Base-by-base conservation (phyloP, 345 rosid genomes). In the Brassica incana region DNA sequence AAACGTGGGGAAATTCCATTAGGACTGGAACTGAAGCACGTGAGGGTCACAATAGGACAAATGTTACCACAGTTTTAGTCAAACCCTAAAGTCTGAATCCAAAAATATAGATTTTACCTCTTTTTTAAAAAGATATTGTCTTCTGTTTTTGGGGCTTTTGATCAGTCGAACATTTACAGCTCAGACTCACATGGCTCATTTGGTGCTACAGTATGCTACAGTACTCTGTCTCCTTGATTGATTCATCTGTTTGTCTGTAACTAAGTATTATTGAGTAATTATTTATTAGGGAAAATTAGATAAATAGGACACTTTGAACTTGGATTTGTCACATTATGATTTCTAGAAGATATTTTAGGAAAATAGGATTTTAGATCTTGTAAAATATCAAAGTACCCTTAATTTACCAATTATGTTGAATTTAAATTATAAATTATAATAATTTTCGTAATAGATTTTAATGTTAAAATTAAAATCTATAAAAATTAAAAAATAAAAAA, bases 111-210 rank as follows among this genome's bases (percentile, higher is more conserved):
- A 79, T 67, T 73, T 73, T 43, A 78, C 72, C 38, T 32, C 15
- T 3, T 25, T 16, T 3, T 32, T 43, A 0, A 9, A 5, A 6
- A 7, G 18, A 61, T 5, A 58, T 67, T 58, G 52, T 79, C 60
- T 67, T 59, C 64, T 73, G 73, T 79, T 73, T 77, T 73, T 59
- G 69, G 75, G 68, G 72, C 66, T 80, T 80, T 71, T 76, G 77
- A 58, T 80, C 32, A 76, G 72, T 15, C 16, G 20, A 66, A 23
- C 83, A 76, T 35, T 9, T 79, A 78, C 89, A 86, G 87, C 89
- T 84, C 84, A 78, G 73, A 10, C 71, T 73, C 88, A 86, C 89
- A 86, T 86, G 89, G 84, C 71, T 43, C 27, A 69, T 59, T 70
- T 73, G 38, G 56, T 58, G 62, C 30, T 43, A 45, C 73, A 72